Conservation (phyloP, 2,329 filamentous ascomycete species). For the Cladosporium sp. region DNA sequence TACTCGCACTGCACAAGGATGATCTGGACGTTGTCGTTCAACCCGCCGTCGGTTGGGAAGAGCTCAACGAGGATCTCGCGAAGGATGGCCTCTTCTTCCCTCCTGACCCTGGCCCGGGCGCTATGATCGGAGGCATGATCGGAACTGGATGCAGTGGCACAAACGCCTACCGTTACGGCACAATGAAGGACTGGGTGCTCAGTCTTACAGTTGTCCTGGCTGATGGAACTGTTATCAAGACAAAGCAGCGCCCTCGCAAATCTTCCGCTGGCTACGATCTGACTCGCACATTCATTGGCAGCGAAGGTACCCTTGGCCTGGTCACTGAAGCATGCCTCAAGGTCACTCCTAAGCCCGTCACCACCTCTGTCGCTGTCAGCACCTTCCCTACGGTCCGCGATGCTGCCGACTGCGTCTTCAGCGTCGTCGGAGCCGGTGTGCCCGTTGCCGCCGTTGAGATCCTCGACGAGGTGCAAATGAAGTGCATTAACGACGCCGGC, state of each 20-base stretch:
- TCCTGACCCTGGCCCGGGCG: constrained; percentile 85
- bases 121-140: constrained; percentile 89
- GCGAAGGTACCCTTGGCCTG: constrained; percentile 86
- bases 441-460: constrained; percentile 91
- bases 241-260: constrained; percentile 82
- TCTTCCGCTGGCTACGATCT: constrained; percentile 90
- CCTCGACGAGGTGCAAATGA: constrained; percentile 88
- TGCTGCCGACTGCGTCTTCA: constrained; percentile 76
- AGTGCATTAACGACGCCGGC: constrained; percentile 67
- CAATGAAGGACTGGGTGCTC: constrained; percentile 92
- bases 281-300: constrained; percentile 84
- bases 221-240: constrained; percentile 88
- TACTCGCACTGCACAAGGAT: constrained; percentile 73
- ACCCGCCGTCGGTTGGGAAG: constrained; percentile 80
- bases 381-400: constrained; percentile 65
- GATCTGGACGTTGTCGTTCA: constrained; percentile 59
- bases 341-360: constrained; percentile 76
- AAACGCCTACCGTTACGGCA: constrained; percentile 89
- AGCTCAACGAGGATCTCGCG: constrained; percentile 75
- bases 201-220: constrained; percentile 84
- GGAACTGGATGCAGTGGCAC: constrained; percentile 77
- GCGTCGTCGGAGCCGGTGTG: constrained; percentile 76
- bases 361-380: constrained; percentile 75
- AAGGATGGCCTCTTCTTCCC: constrained; percentile 81
- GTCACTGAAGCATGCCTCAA: constrained; percentile 91